These are phyloP conservation scores for Cercospora sp. DNA, from an alignment of 2,329 filamentous ascomycete species.

Conservation along the genomic window DNA sequence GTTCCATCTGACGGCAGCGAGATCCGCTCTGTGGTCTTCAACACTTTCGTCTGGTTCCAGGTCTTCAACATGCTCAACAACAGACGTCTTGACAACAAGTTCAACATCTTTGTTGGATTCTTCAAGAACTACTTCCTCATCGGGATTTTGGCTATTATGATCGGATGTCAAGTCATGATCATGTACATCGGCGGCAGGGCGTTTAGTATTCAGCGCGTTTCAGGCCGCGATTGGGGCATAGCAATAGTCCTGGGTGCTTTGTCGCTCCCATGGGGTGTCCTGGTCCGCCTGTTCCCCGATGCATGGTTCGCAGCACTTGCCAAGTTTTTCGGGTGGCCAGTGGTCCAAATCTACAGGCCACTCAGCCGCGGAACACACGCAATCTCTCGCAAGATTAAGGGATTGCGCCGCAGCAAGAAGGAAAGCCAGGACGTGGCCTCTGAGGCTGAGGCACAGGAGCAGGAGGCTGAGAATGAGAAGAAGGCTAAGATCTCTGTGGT, in stretches of 20 bases:
- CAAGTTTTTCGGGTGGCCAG: constrained; percentile 42
- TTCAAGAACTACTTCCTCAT: constrained; percentile 85
- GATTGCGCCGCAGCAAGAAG: constrained; percentile 22
- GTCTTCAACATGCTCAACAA: constrained; percentile 99
- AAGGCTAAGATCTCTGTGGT: constrained; percentile 15
- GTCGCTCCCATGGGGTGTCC: constrained; percentile 78
- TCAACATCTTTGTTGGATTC: constrained; percentile 93
- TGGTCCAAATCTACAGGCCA: constrained; percentile 25
- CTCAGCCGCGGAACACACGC: constrained; percentile 26
- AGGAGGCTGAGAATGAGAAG: constrained; percentile 16
- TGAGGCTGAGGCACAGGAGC: constrained; percentile 22
- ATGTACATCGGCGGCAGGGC: constrained; percentile 72
- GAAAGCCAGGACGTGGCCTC: constrained; percentile 22
- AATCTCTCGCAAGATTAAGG: constrained; percentile 17
- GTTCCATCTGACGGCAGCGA: constrained; percentile 52
- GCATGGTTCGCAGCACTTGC: constrained; percentile 53
- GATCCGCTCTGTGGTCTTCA: constrained; percentile 84
- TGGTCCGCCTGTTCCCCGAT: constrained; percentile 83
- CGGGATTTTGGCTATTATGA: constrained; percentile 79
- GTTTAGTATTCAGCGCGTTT: too few relatives aligned
- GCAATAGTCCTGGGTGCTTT: constrained; percentile 78
- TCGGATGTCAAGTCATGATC: constrained; percentile 85
- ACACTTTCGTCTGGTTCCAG: constrained; percentile 99
- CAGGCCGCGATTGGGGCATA: constrained; percentile 70
- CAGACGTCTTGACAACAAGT: constrained; percentile 86